phyloP scores from a whole-genome alignment of 2,329 filamentous ascomycete genomes.

The Lomentospora prolificans region DNA sequence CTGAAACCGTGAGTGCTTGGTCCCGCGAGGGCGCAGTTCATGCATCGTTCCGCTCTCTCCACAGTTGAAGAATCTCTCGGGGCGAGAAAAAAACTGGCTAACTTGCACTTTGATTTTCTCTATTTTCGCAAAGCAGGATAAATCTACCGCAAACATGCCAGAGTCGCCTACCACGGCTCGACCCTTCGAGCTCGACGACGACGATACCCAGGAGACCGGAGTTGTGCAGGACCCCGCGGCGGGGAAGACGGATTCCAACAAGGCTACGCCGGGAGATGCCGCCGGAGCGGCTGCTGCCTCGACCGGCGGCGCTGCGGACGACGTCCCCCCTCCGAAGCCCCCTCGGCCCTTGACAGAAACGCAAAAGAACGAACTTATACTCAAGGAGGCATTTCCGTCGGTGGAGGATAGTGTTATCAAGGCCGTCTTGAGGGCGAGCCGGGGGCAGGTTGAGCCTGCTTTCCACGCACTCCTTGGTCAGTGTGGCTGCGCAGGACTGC shows the following conservation, averaged over 20 bases:
- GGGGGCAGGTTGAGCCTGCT: slow-evolving; percentile 79
- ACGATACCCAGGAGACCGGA: slow-evolving; percentile 55
- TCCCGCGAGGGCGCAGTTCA: background rate
- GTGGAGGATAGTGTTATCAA: slow-evolving; percentile 75
- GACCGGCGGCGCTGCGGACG: slow-evolving; percentile 24
- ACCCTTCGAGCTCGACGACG: slow-evolving; percentile 60
- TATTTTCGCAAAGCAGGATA: slow-evolving; percentile 24
- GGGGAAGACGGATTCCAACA: slow-evolving; percentile 14
- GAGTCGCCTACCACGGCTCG: slow-evolving; percentile 58
- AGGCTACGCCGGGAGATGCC: slow-evolving; percentile 15
- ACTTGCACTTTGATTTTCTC: background rate
- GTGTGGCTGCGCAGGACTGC: too few relatives aligned
- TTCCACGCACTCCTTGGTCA: slow-evolving; percentile 87
- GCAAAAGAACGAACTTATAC: slow-evolving; percentile 75
- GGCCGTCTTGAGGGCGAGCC: slow-evolving; percentile 78
- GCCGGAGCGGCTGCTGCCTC: slow-evolving; percentile 17
- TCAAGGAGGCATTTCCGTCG: slow-evolving; percentile 87
- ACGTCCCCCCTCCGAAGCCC: slow-evolving; percentile 63
- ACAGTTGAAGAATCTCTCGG: background rate
- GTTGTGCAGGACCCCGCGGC: slow-evolving; percentile 31
- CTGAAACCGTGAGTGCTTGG: slow-evolving; percentile 7
- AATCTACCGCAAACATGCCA: slow-evolving; percentile 33
- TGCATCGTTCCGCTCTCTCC: background rate
- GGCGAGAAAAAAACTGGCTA: background rate
- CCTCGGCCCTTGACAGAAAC: slow-evolving; percentile 72